Percentiles rank a stretch among this genome's conserved stretches.
These are phyloP conservation scores for Podaxis sp. DNA, from an alignment of 768 basidiomycete genomes.

Conservation along the genomic window DNA sequence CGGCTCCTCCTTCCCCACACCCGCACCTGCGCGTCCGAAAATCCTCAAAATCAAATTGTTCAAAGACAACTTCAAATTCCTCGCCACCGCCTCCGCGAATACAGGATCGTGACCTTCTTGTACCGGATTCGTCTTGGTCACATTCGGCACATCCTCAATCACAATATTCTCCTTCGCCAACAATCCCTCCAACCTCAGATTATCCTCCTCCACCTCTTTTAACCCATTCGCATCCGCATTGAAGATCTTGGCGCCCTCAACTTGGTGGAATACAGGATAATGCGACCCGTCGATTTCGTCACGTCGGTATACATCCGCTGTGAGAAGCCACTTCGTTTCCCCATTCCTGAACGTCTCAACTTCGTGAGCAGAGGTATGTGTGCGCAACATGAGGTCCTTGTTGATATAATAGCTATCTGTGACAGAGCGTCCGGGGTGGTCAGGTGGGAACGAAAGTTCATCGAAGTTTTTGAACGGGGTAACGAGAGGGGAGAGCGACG, in stretches of 20 bases:
- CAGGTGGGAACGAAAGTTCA: constrained; percentile 88
- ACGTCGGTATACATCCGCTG: constrained; percentile 95
- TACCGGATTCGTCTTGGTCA: constrained; percentile 74
- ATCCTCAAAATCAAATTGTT: constrained; percentile 83
- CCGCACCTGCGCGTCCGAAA: constrained; percentile 62
- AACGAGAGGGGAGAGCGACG: constrained; percentile 85
- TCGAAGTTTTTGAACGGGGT: constrained; percentile 94
- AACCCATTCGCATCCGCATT: constrained; percentile 54
- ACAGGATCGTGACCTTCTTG: constrained; percentile 77
- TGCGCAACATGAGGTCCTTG: constrained; percentile 86
- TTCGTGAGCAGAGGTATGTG: constrained; percentile 98
- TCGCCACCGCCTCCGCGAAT: constrained; percentile 71
- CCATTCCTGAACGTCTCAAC: constrained; percentile 84
- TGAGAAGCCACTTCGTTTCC: constrained; percentile 82
- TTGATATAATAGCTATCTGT: constrained; percentile 98
- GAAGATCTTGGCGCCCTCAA: constrained; percentile 91
- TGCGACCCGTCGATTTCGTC: constrained; percentile 98
- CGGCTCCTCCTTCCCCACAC: constrained; percentile 57
- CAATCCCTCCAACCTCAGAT: constrained; percentile 54
- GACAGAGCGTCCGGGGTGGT: constrained; percentile 89
- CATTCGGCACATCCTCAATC: constrained; percentile 83
- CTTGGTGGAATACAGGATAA: constrained; percentile 98
- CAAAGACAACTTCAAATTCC: constrained; percentile 86
- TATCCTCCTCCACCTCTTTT: constrained; percentile 70
- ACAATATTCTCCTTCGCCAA: constrained; percentile 75